Percentiles rank a stretch among this genome's conserved stretches.
Evolutionary conservation across 2,329 filamentous ascomycete genomes (phyloP).

Genomic region (Botryotinia calthae): DNA sequence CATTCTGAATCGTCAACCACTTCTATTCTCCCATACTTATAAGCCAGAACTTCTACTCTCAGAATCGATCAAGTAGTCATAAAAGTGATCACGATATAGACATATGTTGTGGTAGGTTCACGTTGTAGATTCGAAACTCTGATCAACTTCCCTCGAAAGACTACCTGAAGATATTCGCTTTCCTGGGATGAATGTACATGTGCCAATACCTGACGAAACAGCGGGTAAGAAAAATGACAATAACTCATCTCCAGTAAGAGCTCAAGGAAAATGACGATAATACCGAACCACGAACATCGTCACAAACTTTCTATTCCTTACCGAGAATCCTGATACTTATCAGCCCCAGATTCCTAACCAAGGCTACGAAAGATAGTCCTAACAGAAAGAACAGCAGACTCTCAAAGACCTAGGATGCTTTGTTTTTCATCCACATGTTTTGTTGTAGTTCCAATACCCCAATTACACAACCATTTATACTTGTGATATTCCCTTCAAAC

Average conservation of each 20-base stretch:
- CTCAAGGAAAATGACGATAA: not conserved
- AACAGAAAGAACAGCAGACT: not conserved
- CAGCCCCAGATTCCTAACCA: fast-evolving
- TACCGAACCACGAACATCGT: not conserved
- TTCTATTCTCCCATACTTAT: not conserved
- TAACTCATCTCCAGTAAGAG: fast-evolving
- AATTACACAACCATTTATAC: not conserved
- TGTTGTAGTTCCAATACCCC: not conserved
- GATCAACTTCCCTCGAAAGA: not conserved
- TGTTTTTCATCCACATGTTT: not conserved
- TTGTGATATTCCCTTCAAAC: not conserved
- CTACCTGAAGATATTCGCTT: not conserved
- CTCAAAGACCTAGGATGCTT: no score
- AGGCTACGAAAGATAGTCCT: fast-evolving
- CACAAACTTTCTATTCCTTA: not conserved
- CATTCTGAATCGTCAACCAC: not conserved
- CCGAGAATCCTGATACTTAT: not conserved
- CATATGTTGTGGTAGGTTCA: no score
- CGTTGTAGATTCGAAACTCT: no score
- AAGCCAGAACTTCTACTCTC: not conserved
- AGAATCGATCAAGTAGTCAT: not conserved
- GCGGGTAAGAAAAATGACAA: not conserved
- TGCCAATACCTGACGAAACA: fast-evolving
- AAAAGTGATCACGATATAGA: not conserved
- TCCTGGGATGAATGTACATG: not conserved